These are phyloP conservation scores for Blastocystis sp. DNA, from an alignment of 352 stramenopile genomes.

Conservation along the genomic window DNA sequence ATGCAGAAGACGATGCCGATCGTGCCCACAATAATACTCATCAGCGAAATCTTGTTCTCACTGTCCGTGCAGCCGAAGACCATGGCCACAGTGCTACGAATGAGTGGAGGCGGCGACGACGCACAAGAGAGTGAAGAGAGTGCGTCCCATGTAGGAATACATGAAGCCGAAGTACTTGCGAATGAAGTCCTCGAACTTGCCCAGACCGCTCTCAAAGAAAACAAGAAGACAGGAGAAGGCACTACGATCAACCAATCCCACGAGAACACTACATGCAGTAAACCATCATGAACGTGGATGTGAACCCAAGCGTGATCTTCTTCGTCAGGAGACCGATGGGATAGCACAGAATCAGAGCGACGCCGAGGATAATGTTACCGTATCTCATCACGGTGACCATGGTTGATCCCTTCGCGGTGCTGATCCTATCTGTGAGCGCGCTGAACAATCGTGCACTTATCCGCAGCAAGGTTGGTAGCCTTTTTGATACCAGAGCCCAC, in stretches of 20 bases:
- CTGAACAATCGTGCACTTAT: conserved; percentile 21
- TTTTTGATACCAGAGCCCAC: conserved; percentile 18
- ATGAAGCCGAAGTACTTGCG: conserved; percentile 74
- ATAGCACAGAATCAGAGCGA: conserved; percentile 47
- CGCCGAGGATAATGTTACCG: conserved; percentile 55
- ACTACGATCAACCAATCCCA: background rate
- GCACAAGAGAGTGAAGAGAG: conserved; percentile 73
- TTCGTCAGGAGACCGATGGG: conserved; percentile 50
- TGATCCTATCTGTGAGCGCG: conserved; percentile 21
- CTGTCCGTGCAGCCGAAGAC: conserved; percentile 12
- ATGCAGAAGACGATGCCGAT: conserved; percentile 66
- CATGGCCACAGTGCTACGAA: conserved; percentile 51
- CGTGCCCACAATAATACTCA: conserved; percentile 26
- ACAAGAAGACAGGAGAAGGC: conserved; percentile 45
- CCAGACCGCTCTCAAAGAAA: conserved; percentile 54
- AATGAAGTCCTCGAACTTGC: conserved; percentile 67
- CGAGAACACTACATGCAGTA: conserved; percentile 54
- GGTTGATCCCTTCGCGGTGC: conserved; percentile 49
- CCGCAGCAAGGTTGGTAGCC: conserved; percentile 34
- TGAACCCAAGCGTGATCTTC: background rate
- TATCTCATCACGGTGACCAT: conserved; percentile 55
- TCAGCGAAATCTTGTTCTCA: background rate
- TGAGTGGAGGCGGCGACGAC: background rate
- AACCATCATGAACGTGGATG: conserved; percentile 57
- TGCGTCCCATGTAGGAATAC: conserved; percentile 67